A percentile compares a stretch with the other conserved stretches of the same genome.
These are phyloP conservation scores for Aegilops sharonensis DNA, from an alignment of 176 grass and related monocot species.

Conservation along the genomic window DNA sequence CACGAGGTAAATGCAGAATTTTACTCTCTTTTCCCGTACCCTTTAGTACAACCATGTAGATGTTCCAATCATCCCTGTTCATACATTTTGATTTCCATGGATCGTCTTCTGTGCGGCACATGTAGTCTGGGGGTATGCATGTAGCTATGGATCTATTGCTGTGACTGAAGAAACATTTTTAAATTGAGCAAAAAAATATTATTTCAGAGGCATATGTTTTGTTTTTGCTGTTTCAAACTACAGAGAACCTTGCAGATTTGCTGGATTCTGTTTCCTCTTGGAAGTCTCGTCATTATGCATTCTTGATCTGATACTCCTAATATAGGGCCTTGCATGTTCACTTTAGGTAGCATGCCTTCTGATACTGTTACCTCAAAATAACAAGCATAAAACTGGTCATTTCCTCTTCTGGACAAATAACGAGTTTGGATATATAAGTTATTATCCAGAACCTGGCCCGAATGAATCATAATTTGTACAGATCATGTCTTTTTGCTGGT, in stretches of 20 bases:
- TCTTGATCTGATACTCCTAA: background rate
- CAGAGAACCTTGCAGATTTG: background rate
- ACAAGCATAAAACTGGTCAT: background rate
- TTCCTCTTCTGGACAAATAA: background rate
- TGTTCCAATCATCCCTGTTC: background rate
- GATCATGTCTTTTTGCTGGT: background rate
- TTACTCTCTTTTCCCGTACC: background rate
- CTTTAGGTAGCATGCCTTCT: background rate
- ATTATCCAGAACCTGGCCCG: background rate
- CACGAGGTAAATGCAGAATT: constrained; percentile 36
- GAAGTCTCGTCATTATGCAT: background rate
- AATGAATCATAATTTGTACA: background rate
- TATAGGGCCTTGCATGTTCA: background rate
- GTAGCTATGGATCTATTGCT: background rate
- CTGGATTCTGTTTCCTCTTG: background rate
- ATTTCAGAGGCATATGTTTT: background rate
- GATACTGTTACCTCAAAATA: background rate
- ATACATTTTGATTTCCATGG: background rate
- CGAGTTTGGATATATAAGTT: background rate
- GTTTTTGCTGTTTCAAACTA: background rate
- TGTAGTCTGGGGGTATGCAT: background rate
- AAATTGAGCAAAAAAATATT: background rate
- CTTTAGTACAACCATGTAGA: background rate
- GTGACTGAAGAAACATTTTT: background rate
- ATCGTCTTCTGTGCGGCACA: background rate